A percentile compares a stretch with the other conserved stretches of the same genome.
phyloP scores from a whole-genome alignment of 768 basidiomycete species.

The Tricholoma sp. region DNA sequence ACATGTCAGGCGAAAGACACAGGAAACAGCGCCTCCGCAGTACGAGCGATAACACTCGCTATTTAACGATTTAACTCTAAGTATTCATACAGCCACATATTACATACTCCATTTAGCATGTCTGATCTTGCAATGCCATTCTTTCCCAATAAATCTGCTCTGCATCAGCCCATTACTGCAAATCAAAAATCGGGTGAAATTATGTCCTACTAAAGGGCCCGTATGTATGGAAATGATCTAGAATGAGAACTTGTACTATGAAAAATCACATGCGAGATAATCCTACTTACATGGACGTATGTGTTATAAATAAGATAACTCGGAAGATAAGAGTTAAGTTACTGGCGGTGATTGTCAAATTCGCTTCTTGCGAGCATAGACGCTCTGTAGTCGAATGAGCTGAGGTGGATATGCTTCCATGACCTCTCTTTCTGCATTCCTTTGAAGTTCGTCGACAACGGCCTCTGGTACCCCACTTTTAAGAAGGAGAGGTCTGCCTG shows the following conservation, averaged over 20 bases:
- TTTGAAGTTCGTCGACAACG: conserved; percentile 50
- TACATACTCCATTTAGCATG: not conserved
- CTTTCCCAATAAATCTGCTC: not conserved
- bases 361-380: conserved; percentile 51
- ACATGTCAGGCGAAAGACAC: not conserved
- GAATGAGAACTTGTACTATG: too few species aligned
- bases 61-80: not conserved
- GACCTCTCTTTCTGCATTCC: conserved; percentile 48
- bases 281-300: not conserved
- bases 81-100: not conserved
- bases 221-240: too few species aligned
- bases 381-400: conserved; percentile 53
- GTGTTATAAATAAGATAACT: not conserved
- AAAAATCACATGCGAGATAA: too few species aligned
- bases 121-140: not conserved
- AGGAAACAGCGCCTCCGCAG: conserved; percentile 11
- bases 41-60: conserved; percentile 12
- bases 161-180: too few species aligned
- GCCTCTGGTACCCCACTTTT: conserved; percentile 52
- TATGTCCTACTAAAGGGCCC: too few species aligned
- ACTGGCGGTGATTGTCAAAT: not conserved
- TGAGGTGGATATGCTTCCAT: conserved; percentile 38
- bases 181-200: too few species aligned
- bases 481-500: conserved; percentile 64
- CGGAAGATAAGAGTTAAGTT: not conserved